A percentile compares a stretch with the other conserved stretches of the same genome.
Conservation (phyloP, 768 basidiomycete species). For the Russula foetens region DNA sequence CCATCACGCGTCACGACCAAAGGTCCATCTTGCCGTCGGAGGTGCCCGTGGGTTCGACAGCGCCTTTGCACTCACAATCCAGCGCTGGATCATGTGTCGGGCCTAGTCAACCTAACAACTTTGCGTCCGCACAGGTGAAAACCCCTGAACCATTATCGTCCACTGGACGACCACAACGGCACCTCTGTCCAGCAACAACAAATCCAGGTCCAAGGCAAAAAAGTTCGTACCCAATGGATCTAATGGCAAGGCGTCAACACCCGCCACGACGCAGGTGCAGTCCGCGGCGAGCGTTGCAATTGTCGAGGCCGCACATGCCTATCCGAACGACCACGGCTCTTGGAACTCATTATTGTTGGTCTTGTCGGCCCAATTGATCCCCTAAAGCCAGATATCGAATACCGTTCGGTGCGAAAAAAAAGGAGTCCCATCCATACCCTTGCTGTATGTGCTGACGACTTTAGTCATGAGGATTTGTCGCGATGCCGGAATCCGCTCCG, state of each 20-base stretch:
- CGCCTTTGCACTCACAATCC: too few species aligned
- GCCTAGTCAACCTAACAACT: neutral
- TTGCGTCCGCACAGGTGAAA: neutral
- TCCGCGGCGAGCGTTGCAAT: conserved; percentile 13
- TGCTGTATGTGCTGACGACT: neutral
- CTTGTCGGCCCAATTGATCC: too few species aligned
- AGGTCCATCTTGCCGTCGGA: too few species aligned
- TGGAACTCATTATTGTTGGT: conserved; percentile 36
- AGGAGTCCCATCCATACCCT: neutral
- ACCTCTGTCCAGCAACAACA: neutral
- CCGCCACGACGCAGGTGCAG: neutral
- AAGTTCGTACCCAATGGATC: conserved; percentile 2
- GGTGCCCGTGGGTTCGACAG: too few species aligned
- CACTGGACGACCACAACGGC: neutral
- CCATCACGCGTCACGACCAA: neutral
- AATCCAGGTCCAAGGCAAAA: conserved; percentile 8
- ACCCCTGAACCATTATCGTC: neutral
- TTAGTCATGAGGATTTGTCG: conserved; percentile 32
- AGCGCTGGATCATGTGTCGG: too few species aligned
- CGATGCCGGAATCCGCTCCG: conserved; percentile 51
- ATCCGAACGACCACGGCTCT: conserved; percentile 15
- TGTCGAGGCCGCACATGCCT: conserved; percentile 12
- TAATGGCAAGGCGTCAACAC: neutral
- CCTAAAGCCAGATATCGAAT: too few species aligned
- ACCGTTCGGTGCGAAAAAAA: conserved; percentile 29